Evolutionary conservation across 495 filamentous ascomycete genomes (phyloP).

Genomic region (Lindgomyces ingoldianus): DNA sequence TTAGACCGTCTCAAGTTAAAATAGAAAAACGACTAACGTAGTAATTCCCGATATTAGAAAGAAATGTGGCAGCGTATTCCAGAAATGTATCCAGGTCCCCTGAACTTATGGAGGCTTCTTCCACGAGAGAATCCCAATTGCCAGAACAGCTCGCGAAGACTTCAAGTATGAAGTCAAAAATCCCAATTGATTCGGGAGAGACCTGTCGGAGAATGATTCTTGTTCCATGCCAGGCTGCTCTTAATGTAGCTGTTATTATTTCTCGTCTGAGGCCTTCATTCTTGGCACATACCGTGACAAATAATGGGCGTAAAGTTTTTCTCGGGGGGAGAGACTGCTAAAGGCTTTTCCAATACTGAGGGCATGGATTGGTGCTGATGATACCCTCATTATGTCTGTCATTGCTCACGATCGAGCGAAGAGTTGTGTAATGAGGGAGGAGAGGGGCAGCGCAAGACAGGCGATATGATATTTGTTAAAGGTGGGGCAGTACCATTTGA

Average conservation of each 20-base stretch:
- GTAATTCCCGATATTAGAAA: conserved; percentile 39
- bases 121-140: conserved; percentile 42
- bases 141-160: conserved; percentile 44
- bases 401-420: too few relatives aligned
- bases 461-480: too few relatives aligned
- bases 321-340: conserved; percentile 2
- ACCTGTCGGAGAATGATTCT: conserved; percentile 49
- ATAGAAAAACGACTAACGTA: conserved; percentile 15
- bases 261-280: too few relatives aligned
- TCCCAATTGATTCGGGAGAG: conserved; percentile 45
- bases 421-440: too few relatives aligned
- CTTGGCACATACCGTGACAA: too few relatives aligned
- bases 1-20: background rate
- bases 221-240: conserved; percentile 47
- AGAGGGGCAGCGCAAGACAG: too few relatives aligned
- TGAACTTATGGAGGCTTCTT: conserved; percentile 7
- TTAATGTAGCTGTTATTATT: too few relatives aligned
- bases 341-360: background rate
- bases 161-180: conserved; percentile 48
- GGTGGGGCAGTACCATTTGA: too few relatives aligned
- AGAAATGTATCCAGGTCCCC: conserved; percentile 22
- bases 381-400: conserved; percentile 1
- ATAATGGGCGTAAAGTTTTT: conserved; percentile 13
- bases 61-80: conserved; percentile 39
- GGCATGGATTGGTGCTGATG: background rate